Percentiles rank a stretch among this genome's conserved stretches.
Evolutionary conservation across 2,329 filamentous ascomycete species (phyloP).

Genomic region (Monosporascus ibericus): DNA sequence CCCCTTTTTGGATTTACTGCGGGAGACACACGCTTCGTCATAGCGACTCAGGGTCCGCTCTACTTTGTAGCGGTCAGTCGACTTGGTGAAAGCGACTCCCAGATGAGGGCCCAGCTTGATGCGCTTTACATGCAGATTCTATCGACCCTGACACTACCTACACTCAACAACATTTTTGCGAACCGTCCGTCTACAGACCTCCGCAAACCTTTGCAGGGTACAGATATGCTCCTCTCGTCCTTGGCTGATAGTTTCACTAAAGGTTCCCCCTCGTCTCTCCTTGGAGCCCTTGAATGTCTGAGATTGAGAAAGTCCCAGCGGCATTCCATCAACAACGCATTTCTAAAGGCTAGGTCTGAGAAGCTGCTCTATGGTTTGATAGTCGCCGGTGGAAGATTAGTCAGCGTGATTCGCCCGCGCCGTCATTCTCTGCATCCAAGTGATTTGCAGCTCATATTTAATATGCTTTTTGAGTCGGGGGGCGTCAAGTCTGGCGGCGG

Average conservation of each 20-base stretch:
- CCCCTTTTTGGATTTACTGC: slow-evolving; percentile 78
- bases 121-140: slow-evolving; percentile 97
- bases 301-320: slow-evolving; percentile 84
- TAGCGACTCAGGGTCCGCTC: slow-evolving; percentile 77
- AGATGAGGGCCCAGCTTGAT: slow-evolving; percentile 82
- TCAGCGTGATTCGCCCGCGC: slow-evolving; percentile 90
- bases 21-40: slow-evolving; percentile 78
- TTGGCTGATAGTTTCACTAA: slow-evolving; percentile 91
- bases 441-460: slow-evolving; percentile 94
- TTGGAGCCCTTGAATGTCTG: slow-evolving; percentile 91
- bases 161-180: slow-evolving; percentile 78
- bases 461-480: slow-evolving; percentile 96
- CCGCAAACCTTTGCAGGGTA: slow-evolving; percentile 82
- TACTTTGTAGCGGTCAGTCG: slow-evolving; percentile 92
- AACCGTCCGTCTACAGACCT: slow-evolving; percentile 91
- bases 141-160: slow-evolving; percentile 87
- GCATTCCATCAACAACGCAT: slow-evolving; percentile 76
- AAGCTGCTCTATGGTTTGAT: slow-evolving; percentile 88
- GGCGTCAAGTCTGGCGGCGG: slow-evolving; percentile 84
- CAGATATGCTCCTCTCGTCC: slow-evolving; percentile 83
- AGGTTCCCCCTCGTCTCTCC: slow-evolving; percentile 80
- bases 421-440: slow-evolving; percentile 93
- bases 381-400: slow-evolving; percentile 84
- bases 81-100: slow-evolving; percentile 84
- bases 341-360: slow-evolving; percentile 71